These are phyloP conservation scores for Ceratobasidium sp. DNA, from an alignment of 1,284 basidiomycete species.

Conservation along the genomic window DNA sequence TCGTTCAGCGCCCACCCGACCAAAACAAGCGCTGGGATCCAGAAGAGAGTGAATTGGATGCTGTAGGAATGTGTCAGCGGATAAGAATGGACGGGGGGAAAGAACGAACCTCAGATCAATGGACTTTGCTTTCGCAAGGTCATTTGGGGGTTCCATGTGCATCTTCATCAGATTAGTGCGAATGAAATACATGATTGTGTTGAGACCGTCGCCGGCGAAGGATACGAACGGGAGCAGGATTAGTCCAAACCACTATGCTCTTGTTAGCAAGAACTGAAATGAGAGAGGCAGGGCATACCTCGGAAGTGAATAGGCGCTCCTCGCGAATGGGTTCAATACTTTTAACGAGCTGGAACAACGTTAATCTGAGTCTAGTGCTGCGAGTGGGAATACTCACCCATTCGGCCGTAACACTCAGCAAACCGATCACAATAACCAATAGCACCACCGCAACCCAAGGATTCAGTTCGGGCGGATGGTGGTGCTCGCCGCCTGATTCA, in stretches of 20 bases:
- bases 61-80: not conserved
- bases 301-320: conserved; percentile 46
- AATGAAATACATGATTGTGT: conserved; percentile 61
- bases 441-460: conserved; percentile 64
- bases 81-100: not conserved
- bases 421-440: conserved; percentile 58
- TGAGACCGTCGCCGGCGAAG: conserved; percentile 67
- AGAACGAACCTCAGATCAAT: conserved; percentile 58
- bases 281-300: conserved; percentile 4
- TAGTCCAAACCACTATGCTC: conserved; percentile 64
- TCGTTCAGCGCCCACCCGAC: conserved; percentile 37
- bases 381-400: conserved; percentile 49
- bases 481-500: conserved; percentile 3
- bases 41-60: conserved; percentile 42
- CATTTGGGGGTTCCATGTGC: conserved; percentile 54
- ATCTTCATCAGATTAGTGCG: conserved; percentile 45
- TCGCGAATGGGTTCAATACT: conserved; percentile 63
- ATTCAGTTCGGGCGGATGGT: conserved; percentile 58
- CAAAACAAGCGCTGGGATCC: conserved; percentile 38
- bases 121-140: conserved; percentile 62
- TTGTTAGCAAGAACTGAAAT: not conserved
- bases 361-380: not conserved
- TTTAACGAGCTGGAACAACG: conserved; percentile 57
- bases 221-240: conserved; percentile 70
- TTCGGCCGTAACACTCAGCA: conserved; percentile 70